phyloP scores from a whole-genome alignment of 768 basidiomycete species.

The Paxillus involutus region DNA sequence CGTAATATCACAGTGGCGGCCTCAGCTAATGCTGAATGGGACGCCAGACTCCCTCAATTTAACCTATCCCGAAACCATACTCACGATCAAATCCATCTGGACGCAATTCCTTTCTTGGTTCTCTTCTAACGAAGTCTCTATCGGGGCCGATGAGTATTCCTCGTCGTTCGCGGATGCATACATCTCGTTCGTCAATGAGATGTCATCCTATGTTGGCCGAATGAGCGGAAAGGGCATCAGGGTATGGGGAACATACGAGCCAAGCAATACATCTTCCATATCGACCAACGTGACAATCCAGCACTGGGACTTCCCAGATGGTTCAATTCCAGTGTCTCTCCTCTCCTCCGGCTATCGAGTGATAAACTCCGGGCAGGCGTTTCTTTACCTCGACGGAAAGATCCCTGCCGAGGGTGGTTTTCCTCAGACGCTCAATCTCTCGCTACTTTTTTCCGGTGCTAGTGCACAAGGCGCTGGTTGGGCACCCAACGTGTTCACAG shows the following conservation, averaged over 20 bases:
- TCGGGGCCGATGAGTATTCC: slow-evolving; percentile 46
- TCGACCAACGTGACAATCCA: slow-evolving; percentile 43
- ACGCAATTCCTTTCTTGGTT: slow-evolving; percentile 41
- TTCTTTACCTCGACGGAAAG: slow-evolving; percentile 40
- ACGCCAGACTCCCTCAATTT: slow-evolving; percentile 39
- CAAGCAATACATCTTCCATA: slow-evolving; percentile 35
- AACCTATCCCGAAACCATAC: slow-evolving; percentile 41
- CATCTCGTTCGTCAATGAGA: slow-evolving; percentile 41
- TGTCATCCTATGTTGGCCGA: slow-evolving; percentile 36
- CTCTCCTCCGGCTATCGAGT: slow-evolving; percentile 34
- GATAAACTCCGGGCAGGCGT: slow-evolving; percentile 36
- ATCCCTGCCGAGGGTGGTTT: slow-evolving; percentile 32
- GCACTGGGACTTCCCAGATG: slow-evolving; percentile 40
- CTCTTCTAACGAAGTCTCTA: slow-evolving; percentile 40
- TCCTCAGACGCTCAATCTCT: slow-evolving; percentile 31
- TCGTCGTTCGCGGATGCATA: slow-evolving; percentile 40
- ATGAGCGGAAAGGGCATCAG: slow-evolving; percentile 39
- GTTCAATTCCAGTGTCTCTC: slow-evolving; percentile 34
- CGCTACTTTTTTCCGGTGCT: slow-evolving; percentile 32
- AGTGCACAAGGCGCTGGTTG: slow-evolving; percentile 29
- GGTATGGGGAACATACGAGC: slow-evolving; percentile 43
- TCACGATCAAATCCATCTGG: slow-evolving; percentile 44
- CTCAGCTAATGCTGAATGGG: slow-evolving; percentile 36
- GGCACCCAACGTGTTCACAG: slow-evolving; percentile 37
- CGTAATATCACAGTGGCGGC: slow-evolving; percentile 45